Evolutionary conservation across 2,329 filamentous ascomycete genomes (phyloP), one percentile per base, ranked within the genome.

Genomic region (Drechslera avenae): DNA sequence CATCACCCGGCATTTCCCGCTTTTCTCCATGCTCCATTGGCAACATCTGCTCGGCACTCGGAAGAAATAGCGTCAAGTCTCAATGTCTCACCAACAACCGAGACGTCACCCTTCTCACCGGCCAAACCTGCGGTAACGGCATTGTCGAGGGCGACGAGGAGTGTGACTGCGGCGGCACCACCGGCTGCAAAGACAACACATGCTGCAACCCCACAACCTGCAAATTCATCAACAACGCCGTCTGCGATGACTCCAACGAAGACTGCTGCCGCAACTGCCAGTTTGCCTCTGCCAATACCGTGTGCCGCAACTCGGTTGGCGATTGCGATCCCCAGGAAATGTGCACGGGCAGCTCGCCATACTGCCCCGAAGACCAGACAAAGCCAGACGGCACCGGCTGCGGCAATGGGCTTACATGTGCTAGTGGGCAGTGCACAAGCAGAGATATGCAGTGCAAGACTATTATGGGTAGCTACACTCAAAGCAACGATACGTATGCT

Each of bases 71-170:
- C 55, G 87, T 96, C 71, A 88, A 89, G 56, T 86, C 85, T 0
- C 75, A 69, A 19, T 99, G 94, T 72, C 78, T 99, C 35, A 87
- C 85, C n/a, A 86, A 90, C 72, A 99, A 99, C 78, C 86, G 84
- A 62, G 86, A 89, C 58, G 86, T 99, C 39, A 82, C 84, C 26
- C 94, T 89, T 21, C 90, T 96, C 62, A 88, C 86, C 0, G 90
- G 88, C 46, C 88, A 87, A 62, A 87, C 92, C 69, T 99, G 94
- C 74, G 94, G 94, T 50, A 99, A 99, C 74, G 94, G 94, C 46
- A 97, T 99, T 59, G 94, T 99, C 42, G 94, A 97, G 75, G 79
- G 83, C 14, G 94, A 91, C 57, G 94, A 99, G 75, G 89, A 99
- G 45, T 99, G 94, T 75, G 94, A 99, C 74, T 99, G 94, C 67